Evolutionary conservation across 2,329 filamentous ascomycete genomes (phyloP), one percentile per base, ranked within the genome.

Genomic region (Clonostachys rhizophaga): DNA sequence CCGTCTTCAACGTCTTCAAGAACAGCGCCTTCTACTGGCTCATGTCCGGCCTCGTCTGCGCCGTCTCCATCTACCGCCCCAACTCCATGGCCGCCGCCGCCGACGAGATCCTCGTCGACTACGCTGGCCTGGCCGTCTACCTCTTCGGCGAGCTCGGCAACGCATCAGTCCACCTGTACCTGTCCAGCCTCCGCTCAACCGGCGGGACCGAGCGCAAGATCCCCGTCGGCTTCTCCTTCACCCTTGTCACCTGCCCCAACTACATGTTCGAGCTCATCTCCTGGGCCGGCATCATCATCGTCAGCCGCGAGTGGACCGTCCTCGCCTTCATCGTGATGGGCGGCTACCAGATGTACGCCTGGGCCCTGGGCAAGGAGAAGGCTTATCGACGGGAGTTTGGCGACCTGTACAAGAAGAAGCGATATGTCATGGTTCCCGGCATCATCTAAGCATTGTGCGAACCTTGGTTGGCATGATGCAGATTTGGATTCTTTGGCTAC

Each of bases 1-100:
- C 94, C 16, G 78, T 81, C 49, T 72, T 70, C 62, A 95, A 96
- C 75, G 89, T 99, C 63, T 86, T 96, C 80, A 94, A 92, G 71
- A 99, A 99, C 78, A 90, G 86, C 55, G 81, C 80, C 55, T 92
- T 96, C 75, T 99, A 99, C 81, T 99, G 94, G 94, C 60, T 86
- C 34, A 69, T 92, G 47, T 86, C 87, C 5, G 94, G 94, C 43
- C 62, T 91, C 24, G 81, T 94, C 58, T 83, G 92, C 59, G 89
- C 89, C 41, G 87, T 86, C 71, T 91, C 87, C 75, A 81, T 94
- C 58, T 97, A 97, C 73, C 77, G 81, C 11, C 91, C 91, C 6
- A 79, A 72, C 54, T 84, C 87, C 5, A 75, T 82, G 14, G 81
- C 90, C 2, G 84, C 87, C 30, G 71, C 69, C 14, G 68, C 72